These are phyloP conservation scores for Talaromyces piceae DNA, from an alignment of 2,329 filamentous ascomycete species.

Conservation along the genomic window DNA sequence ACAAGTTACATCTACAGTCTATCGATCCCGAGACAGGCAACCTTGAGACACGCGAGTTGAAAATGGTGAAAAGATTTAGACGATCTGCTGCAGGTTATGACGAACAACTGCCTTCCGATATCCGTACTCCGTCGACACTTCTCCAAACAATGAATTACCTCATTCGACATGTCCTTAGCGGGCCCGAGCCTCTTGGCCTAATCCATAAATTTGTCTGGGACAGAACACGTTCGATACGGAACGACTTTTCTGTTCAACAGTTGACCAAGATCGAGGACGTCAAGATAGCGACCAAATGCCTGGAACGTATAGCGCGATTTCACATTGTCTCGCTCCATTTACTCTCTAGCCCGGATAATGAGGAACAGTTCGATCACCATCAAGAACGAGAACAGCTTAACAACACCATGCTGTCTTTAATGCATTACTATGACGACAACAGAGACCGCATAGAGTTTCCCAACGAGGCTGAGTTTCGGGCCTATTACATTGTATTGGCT, in stretches of 20 bases:
- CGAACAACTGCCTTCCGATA: conserved; percentile 56
- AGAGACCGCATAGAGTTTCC: conserved; percentile 42
- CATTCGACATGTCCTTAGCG: conserved; percentile 45
- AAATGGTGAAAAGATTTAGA: conserved; percentile 58
- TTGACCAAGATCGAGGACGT: conserved; percentile 51
- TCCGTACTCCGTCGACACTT: conserved; percentile 49
- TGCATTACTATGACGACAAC: conserved; percentile 54
- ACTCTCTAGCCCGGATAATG: conserved; percentile 44
- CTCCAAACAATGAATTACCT: conserved; percentile 42
- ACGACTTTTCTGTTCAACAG: conserved; percentile 58
- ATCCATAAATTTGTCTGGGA: conserved; percentile 61
- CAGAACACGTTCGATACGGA: conserved; percentile 56
- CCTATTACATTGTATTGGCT: conserved; percentile 54
- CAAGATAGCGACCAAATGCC: conserved; percentile 50
- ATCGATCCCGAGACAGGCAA: conserved; percentile 28
- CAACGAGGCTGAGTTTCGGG: conserved; percentile 58
- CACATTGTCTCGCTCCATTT: conserved; percentile 57
- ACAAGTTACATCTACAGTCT: conserved; percentile 18
- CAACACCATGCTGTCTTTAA: conserved; percentile 53
- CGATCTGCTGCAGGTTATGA: conserved; percentile 57
- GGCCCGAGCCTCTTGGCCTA: conserved; percentile 42
- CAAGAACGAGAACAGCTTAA: conserved; percentile 60
- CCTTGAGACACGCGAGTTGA: conserved; percentile 28
- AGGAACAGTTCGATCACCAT: conserved; percentile 48
- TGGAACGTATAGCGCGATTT: conserved; percentile 57